Evolutionary conservation across 1,284 basidiomycete genomes (phyloP), one percentile per base, ranked within the genome.

Genomic region (Cryptococcus floricola): DNA sequence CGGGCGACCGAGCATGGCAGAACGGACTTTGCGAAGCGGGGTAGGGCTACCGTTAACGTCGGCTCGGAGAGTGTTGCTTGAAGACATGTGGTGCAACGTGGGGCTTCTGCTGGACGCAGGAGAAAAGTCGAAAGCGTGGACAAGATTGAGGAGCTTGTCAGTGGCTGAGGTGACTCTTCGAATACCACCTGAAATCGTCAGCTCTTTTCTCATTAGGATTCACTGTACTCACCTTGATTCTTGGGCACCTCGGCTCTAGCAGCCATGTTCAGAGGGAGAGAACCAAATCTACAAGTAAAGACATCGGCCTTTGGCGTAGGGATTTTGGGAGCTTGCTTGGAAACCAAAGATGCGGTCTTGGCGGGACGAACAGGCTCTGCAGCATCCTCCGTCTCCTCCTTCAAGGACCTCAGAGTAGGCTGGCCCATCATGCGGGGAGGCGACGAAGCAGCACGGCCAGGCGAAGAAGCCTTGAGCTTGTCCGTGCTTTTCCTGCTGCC

Each of bases 131-230:
- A 67, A 63, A 18, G 48, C 23, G 6, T 59, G 50, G 37, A 74
- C 58, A 16, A 71, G 58, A 48, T 61, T 57, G 50, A 63, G 58
- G 0, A 74, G 63, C 50, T 66, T 64, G 50, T 66, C 61, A 23
- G 67, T 74, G 12, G 70, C 72, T 8, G 67, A 67, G 0, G 70
- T 59, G 16, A 71, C 69, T 18, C 63, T 56, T 39, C 60, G 43
- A 19, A 70, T 58, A 19, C 56, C 54, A 8, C 54, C 67, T 66
- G 52, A 2, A 19, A 14, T 48, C n/a, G 52, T 62, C 49, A 62
- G 53, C 44, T 14, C 16, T 16, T 3, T 13, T 23, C 16, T 42
- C n/a, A 14, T 42, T 4, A 42, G 16, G 19, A 42, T 23, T 2
- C 8, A n/a, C 16, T 42, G 12, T 42, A 8, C 41, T 42, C 16